Evolutionary conservation across 2,329 filamentous ascomycete species (phyloP).

Genomic region (Colletotrichum sp.): DNA sequence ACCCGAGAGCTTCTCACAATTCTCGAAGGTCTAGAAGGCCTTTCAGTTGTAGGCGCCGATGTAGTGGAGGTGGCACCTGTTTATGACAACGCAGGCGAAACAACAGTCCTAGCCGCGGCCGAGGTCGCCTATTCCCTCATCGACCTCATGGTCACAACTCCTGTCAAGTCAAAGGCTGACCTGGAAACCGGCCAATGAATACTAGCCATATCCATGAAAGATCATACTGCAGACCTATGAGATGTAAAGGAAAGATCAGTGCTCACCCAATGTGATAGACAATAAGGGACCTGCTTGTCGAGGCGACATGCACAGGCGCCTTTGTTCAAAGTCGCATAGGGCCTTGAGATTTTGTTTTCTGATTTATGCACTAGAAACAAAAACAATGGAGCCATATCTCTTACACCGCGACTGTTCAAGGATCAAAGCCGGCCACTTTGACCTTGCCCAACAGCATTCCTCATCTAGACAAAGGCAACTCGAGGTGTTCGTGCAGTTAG

Average conservation of each 20-base stretch:
- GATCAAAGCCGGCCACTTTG: background rate
- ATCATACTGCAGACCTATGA: background rate
- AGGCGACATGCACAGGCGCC: background rate
- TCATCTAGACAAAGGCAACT: background rate
- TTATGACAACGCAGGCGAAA: slow-evolving; percentile 77
- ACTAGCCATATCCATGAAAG: background rate
- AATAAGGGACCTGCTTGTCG: background rate
- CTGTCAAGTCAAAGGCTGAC: slow-evolving; percentile 25
- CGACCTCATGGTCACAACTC: slow-evolving; percentile 62
- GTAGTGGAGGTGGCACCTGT: slow-evolving; percentile 81
- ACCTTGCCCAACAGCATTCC: background rate
- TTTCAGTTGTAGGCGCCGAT: slow-evolving; percentile 80
- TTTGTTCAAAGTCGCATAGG: background rate
- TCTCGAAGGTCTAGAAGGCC: slow-evolving; percentile 70
- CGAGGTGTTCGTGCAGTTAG: background rate
- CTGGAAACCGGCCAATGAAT: background rate
- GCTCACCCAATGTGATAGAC: background rate
- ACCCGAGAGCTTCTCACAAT: slow-evolving; percentile 78
- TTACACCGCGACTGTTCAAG: background rate
- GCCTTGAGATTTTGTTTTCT: background rate
- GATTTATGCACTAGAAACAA: background rate
- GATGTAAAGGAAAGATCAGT: background rate
- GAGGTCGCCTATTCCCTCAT: slow-evolving; percentile 77
- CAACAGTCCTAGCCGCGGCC: slow-evolving; percentile 74
- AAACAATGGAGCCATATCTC: background rate